Conservation (phyloP, 148 eudicot species). For the Nepenthes mirabilis region DNA sequence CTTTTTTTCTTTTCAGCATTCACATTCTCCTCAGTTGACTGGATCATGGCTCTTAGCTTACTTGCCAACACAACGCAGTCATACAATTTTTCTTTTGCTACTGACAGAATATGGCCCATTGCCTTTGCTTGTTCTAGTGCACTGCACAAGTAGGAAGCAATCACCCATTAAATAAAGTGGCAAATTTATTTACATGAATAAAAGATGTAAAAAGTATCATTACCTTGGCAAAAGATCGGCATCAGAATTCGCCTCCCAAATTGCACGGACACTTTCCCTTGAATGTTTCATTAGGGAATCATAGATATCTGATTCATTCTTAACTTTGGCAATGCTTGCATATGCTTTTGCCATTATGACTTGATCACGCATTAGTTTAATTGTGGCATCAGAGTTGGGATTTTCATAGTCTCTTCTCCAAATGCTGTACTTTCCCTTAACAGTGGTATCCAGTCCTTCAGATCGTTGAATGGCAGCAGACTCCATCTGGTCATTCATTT, state of each 20-base stretch:
- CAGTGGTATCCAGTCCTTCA: constrained; percentile 59
- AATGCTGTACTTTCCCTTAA: constrained; percentile 71
- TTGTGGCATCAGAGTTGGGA: constrained; percentile 83
- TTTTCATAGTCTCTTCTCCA: constrained; percentile 92
- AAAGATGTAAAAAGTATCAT: constrained; percentile 4
- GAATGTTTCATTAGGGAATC: constrained; percentile 58
- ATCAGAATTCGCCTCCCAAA: constrained; percentile 81
- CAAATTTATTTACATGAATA: not conserved
- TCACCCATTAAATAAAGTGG: not conserved
- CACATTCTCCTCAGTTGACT: constrained; percentile 51
- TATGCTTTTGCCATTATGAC: constrained; percentile 95
- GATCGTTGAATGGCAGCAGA: constrained; percentile 77
- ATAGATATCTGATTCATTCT: constrained; percentile 55
- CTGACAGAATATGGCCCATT: constrained; percentile 68
- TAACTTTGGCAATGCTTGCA: constrained; percentile 82
- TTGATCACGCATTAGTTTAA: constrained; percentile 95
- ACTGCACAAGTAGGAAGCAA: constrained; percentile 26
- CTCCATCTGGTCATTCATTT: constrained; percentile 54
- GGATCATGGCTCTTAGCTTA: constrained; percentile 84
- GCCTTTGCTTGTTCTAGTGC: constrained; percentile 76
- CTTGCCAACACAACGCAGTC: constrained; percentile 51
- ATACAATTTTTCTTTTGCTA: constrained; percentile 70
- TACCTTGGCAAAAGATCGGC: constrained; percentile 78
- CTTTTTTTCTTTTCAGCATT: constrained; percentile 59
- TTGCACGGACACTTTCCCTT: constrained; percentile 43